Percentiles rank a stretch among this genome's conserved stretches.
Evolutionary conservation across 169 alveolate genomes (phyloP).

Genomic region (Nephromyces sp.): DNA sequence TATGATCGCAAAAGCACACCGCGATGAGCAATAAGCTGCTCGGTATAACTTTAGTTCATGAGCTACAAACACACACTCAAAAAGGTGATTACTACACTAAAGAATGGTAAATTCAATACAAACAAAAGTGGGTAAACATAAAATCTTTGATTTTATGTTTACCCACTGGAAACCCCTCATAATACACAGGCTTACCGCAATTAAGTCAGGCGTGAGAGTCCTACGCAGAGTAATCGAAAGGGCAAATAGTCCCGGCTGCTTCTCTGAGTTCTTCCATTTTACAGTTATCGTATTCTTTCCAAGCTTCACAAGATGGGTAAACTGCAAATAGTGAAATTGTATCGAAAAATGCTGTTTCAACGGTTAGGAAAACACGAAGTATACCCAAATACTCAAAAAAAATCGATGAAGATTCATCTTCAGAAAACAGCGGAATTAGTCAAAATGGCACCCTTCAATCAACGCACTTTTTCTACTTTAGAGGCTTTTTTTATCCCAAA

Average conservation of each 20-base stretch:
- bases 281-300: conserved; percentile 56
- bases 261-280: conserved; percentile 49
- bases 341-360: too few species aligned
- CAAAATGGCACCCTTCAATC: background rate
- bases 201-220: conserved; percentile 47
- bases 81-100: background rate
- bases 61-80: too few species aligned
- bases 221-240: conserved; percentile 52
- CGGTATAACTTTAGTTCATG: too few species aligned
- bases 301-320: conserved; percentile 50
- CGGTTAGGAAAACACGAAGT: too few species aligned
- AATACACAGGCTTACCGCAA: conserved; percentile 32
- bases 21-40: too few species aligned
- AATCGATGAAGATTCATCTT: background rate
- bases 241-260: conserved; percentile 41
- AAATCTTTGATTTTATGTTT: background rate
- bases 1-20: background rate
- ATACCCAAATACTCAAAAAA: background rate
- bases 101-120: background rate
- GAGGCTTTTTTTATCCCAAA: background rate
- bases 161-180: conserved; percentile 28
- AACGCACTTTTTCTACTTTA: background rate
- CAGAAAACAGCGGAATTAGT: background rate
- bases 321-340: conserved; percentile 6
- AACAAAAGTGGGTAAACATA: background rate